These are phyloP conservation scores for Clausena lansium DNA, from an alignment of 345 rosid species.

Conservation along the genomic window DNA sequence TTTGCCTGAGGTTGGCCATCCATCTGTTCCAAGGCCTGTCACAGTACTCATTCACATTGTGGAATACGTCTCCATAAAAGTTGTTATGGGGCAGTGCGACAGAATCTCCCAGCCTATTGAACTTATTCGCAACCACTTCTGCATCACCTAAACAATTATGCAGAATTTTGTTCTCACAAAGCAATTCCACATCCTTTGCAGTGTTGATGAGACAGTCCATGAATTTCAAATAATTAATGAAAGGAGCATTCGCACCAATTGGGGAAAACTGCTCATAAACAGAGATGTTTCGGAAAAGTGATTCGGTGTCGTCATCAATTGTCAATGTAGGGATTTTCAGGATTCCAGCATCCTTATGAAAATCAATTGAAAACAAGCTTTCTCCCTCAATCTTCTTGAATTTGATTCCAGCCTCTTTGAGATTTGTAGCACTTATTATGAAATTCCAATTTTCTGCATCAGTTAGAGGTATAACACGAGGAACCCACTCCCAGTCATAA, in stretches of 20 bases:
- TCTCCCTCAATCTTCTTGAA: background rate
- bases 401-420: constrained; percentile 18
- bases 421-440: constrained; percentile 15
- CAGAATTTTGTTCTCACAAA: constrained; percentile 7
- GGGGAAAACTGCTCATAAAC: constrained; percentile 10
- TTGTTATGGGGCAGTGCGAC: background rate
- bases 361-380: background rate
- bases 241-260: background rate
- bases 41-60: constrained; percentile 2
- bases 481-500: too few relatives aligned
- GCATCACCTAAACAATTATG: constrained; percentile 16
- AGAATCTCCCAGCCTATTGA: constrained; percentile 8
- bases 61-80: background rate
- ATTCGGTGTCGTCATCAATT: background rate
- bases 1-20: constrained; percentile 9
- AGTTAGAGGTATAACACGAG: accelerated
- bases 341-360: background rate
- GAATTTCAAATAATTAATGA: constrained; percentile 11
- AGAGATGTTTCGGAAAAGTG: background rate
- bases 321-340: constrained; percentile 6
- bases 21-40: background rate
- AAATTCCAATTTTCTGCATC: background rate
- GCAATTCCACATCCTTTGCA: constrained; percentile 1
- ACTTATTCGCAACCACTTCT: constrained; percentile 12
- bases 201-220: constrained; percentile 15